Conservation (phyloP, 805 yeast species). For the Cyberlindnera mrakii region DNA sequence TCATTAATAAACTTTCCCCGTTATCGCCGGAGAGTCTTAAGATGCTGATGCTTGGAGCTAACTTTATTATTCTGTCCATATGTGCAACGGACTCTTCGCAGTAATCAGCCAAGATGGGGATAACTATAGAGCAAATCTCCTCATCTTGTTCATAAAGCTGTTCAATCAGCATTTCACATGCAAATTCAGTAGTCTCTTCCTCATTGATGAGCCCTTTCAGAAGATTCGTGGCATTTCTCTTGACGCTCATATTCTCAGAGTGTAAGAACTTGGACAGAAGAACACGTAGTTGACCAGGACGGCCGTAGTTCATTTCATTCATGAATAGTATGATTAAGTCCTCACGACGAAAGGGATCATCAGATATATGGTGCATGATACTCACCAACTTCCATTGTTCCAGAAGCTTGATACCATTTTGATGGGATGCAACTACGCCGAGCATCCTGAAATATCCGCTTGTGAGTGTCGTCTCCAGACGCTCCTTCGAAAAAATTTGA, state of each 20-base stretch:
- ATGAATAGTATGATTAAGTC: slow-evolving; percentile 53
- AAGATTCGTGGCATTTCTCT: slow-evolving; percentile 50
- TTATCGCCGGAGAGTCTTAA: slow-evolving; percentile 10
- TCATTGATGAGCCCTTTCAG: slow-evolving; percentile 36
- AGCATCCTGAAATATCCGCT: slow-evolving; percentile 74
- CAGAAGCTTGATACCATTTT: slow-evolving; percentile 60
- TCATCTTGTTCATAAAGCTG: slow-evolving; percentile 64
- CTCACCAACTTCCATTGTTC: slow-evolving; percentile 84
- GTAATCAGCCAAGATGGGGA: slow-evolving; percentile 45
- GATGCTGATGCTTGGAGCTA: slow-evolving; percentile 47
- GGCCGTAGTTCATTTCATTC: slow-evolving; percentile 52
- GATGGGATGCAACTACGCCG: slow-evolving; percentile 59
- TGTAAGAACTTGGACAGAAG: slow-evolving; percentile 60
- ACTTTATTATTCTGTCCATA: slow-evolving; percentile 43
- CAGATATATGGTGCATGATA: slow-evolving; percentile 66
- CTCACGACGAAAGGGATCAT: slow-evolving; percentile 45
- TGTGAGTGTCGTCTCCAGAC: slow-evolving; percentile 60
- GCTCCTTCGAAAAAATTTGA: slow-evolving; percentile 60
- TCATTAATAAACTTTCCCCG: slow-evolving; percentile 52
- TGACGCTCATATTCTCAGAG: slow-evolving; percentile 43
- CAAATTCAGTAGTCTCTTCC: slow-evolving; percentile 33
- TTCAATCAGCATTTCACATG: slow-evolving; percentile 48
- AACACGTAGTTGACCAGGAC: slow-evolving; percentile 61
- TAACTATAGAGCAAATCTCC: slow-evolving; percentile 50
- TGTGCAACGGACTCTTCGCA: slow-evolving; percentile 47